Base-by-base conservation (phyloP, 495 filamentous ascomycete genomes). In the Aspergillus avenaceus region DNA sequence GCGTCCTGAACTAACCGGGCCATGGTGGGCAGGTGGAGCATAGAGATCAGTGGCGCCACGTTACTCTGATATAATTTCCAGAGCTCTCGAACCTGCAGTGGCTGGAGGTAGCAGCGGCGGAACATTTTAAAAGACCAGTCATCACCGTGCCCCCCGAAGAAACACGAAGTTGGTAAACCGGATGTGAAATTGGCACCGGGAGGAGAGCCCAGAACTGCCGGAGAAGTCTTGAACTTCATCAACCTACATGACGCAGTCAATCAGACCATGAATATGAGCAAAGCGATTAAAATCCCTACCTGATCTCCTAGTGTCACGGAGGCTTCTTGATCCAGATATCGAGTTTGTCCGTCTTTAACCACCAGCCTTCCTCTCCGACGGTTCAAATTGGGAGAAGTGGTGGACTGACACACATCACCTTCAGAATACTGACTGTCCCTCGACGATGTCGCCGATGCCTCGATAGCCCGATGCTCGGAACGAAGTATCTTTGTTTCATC, bases 251-350 rank as follows among this genome's bases (percentile, higher is more conserved):
- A 18, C 5, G 13, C 1, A 27, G 19, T 43, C 31, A 45, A 22
- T 29, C 5, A 25, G 22, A 11, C 9, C 13, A 25, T 14, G 13
- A 23, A n/a, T n/a, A 8, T 8, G 29, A 6, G 9, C 32, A 14
- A 41, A 27, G 11, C 26, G 16, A 21, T 26, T 12, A 19, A 29
- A 21, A 14, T 16, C 16, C 58, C 45, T 59, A 86, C 87, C 76
- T 92, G 86, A 49, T 88, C 84, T 44, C 79, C 84, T 24, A 92
- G 40, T 8, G 34, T 26, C 5, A 49, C 49, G 12, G 49, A 59
- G 13, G 40, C 52, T 16, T 55, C 82, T 57, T 81, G 87, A 54
- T 83, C 86, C 50, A 92, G 81, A 64, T 92, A 92, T 47, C 86
- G 72, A 54, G 77, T 83, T 53, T 77, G 80, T 5, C 82, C 83